Conservation (phyloP, 352 stramenopile species). For the Phytopythium chamaehyphon region DNA sequence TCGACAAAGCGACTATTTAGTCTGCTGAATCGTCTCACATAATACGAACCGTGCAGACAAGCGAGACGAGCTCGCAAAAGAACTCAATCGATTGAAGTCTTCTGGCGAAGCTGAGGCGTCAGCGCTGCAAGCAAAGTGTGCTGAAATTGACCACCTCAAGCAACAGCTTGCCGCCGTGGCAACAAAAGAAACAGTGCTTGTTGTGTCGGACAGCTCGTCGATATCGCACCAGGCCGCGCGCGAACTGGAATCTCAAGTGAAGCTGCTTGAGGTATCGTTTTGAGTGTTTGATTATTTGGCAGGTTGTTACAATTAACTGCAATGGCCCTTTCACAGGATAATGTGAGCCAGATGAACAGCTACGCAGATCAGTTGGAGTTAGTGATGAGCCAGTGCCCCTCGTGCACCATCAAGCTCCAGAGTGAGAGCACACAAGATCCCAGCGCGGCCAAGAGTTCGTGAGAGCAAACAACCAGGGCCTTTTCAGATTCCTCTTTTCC, state of each 20-base stretch:
- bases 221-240: slow-evolving; percentile 1
- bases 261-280: slow-evolving; percentile 59
- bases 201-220: not conserved
- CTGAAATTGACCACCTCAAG: slow-evolving; percentile 34
- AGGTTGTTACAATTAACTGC: not conserved
- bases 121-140: slow-evolving; percentile 22
- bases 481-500: not conserved
- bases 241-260: slow-evolving; percentile 22
- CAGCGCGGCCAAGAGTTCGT: slow-evolving; percentile 7
- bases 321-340: slow-evolving; percentile 35
- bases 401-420: slow-evolving; percentile 69
- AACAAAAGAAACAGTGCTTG: slow-evolving; percentile 1
- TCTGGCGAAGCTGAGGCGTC: slow-evolving; percentile 9
- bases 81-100: slow-evolving; percentile 10
- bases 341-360: slow-evolving; percentile 69
- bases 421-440: slow-evolving; percentile 58
- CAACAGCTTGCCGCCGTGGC: slow-evolving; percentile 18
- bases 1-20: not conserved
- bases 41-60: slow-evolving; percentile 15
- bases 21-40: not conserved
- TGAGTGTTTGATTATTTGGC: not conserved
- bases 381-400: slow-evolving; percentile 63
- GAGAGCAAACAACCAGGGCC: not conserved
- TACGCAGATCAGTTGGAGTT: slow-evolving; percentile 78
- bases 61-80: slow-evolving; percentile 17